Base-by-base conservation (phyloP, 2,329 filamentous ascomycete species). In the Ophiostoma quercus region DNA sequence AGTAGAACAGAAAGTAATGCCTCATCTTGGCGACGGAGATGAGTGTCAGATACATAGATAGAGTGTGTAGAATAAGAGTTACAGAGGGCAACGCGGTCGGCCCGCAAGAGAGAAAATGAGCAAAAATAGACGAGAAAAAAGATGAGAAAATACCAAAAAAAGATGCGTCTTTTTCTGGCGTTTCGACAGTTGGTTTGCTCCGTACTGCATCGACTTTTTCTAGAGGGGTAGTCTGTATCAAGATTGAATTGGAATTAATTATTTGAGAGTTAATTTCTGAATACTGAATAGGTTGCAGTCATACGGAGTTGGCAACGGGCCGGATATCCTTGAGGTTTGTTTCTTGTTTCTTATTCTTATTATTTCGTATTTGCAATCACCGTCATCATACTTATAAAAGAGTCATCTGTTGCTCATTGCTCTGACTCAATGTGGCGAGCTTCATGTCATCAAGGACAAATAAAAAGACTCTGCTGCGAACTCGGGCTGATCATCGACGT, bases 381-480 rank as follows among this genome's bases (percentile, higher is more conserved):
- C 25, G 25, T 29, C 25, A 29, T 29, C 25, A 29, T 29, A n/a
- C n/a, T n/a, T n/a, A n/a, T n/a, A n/a, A n/a, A n/a, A n/a, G n/a
- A n/a, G 34, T 34, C 8, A 54, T 12, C 41, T 2, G 41, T 1
- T 43, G 41, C 41, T 43, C 12, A 5, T 16, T 14, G 12, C 41
- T 43, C 41, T 43, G 41, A 43, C 41, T 43, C 41, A 22, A 54
- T 54, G 8, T n/a, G n/a, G n/a, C 19, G 19, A 12, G n/a, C n/a
- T n/a, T n/a, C n/a, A n/a, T n/a, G n/a, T n/a, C n/a, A n/a, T n/a
- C n/a, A n/a, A n/a, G n/a, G n/a, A n/a, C n/a, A n/a, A n/a, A n/a
- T n/a, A n/a, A n/a, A n/a, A n/a, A 54, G 51, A 57, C n/a, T n/a
- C n/a, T 8, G 37, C 63, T 66, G 65, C 65, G 39, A 66, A 47